phyloP scores from a whole-genome alignment of 352 stramenopile species.

The Phytopythium litorale region DNA sequence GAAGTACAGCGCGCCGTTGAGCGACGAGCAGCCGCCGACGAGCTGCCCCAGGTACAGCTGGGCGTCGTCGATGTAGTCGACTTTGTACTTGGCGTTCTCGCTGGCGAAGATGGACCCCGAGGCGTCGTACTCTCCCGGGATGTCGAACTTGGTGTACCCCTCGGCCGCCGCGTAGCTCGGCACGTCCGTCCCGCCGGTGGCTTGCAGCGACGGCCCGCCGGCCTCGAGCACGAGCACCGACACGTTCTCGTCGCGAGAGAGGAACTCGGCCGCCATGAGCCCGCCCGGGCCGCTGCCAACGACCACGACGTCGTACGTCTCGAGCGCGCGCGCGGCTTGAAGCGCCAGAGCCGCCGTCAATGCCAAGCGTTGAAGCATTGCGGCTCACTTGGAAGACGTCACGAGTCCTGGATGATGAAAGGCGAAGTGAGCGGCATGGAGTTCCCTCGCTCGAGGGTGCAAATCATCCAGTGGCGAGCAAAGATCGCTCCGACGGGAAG shows the following conservation, averaged over 20 bases:
- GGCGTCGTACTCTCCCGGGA: constrained; percentile 48
- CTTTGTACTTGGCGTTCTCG: constrained; percentile 38
- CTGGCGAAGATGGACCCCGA: constrained; percentile 32
- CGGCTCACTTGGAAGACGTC: not conserved
- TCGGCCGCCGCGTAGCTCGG: constrained; percentile 17
- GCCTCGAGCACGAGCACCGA: constrained; percentile 56
- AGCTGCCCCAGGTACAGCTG: constrained; percentile 63
- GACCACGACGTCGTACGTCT: constrained; percentile 46
- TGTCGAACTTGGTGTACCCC: constrained; percentile 38
- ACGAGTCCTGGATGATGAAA: not conserved
- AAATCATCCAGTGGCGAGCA: no score
- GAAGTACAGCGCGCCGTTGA: constrained; percentile 82
- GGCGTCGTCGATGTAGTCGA: constrained; percentile 34
- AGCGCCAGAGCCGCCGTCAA: not conserved
- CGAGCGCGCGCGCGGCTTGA: not conserved
- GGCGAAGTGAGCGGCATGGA: not conserved
- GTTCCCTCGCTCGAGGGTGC: no score
- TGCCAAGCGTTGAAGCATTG: not conserved
- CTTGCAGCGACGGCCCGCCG: constrained; percentile 36
- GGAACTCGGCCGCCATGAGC: constrained; percentile 48
- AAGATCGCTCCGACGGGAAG: no score
- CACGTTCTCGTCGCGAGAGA: constrained; percentile 31
- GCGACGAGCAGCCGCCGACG: constrained; percentile 71
- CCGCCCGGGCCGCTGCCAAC: constrained; percentile 54
- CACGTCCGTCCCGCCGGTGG: constrained; percentile 28